phyloP scores from a whole-genome alignment of 2,329 filamentous ascomycete genomes.

The Arthroderma sp. region DNA sequence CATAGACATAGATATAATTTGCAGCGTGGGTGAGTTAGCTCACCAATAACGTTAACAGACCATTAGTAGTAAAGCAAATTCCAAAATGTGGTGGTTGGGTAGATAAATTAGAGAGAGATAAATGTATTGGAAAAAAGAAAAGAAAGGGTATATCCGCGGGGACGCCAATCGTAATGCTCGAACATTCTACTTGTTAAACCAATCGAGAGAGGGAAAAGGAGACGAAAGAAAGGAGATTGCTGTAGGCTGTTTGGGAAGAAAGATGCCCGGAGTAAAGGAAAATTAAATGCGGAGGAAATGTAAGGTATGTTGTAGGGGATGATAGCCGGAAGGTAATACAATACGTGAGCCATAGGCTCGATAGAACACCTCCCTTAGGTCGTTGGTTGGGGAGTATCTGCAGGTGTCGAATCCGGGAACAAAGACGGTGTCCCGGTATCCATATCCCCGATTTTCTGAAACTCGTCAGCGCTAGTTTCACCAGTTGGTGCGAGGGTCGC shows the following conservation, averaged over 20 bases:
- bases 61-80: background rate
- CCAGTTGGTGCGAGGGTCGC: background rate
- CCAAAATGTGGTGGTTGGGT: background rate
- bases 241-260: background rate
- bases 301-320: background rate
- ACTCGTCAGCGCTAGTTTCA: conserved; percentile 1
- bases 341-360: background rate
- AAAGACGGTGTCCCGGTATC: conserved; percentile 20
- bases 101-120: background rate
- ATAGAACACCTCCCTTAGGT: background rate
- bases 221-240: background rate
- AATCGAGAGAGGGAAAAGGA: background rate
- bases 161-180: background rate
- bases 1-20: background rate
- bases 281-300: background rate
- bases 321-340: background rate
- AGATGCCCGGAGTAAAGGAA: background rate
- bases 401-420: conserved; percentile 18
- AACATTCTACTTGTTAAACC: conserved; percentile 6
- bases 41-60: background rate
- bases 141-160: background rate
- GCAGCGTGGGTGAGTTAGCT: background rate
- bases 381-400: background rate
- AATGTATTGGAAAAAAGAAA: background rate
- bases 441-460: conserved; percentile 17